phyloP scores from a whole-genome alignment of 495 filamentous ascomycete species.

The Penicillium canariense region DNA sequence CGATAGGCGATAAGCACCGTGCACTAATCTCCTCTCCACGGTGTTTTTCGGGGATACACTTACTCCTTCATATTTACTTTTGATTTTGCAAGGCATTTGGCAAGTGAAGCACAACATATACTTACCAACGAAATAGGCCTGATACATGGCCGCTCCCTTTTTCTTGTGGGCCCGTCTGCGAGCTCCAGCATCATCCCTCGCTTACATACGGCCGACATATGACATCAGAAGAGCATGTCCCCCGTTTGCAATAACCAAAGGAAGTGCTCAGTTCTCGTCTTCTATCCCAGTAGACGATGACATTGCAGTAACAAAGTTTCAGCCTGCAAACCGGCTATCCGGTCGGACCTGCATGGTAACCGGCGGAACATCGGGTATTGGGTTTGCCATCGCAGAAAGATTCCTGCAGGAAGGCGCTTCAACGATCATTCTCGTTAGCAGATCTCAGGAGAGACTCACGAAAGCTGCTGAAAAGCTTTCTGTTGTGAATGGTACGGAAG shows the following conservation, averaged over 20 bases:
- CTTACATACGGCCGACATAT: background rate
- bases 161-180: background rate
- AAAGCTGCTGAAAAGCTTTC: constrained; percentile 27
- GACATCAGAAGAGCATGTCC: background rate
- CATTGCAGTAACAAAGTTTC: background rate
- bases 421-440: constrained; percentile 54
- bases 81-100: too few species aligned
- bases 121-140: background rate
- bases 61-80: too few species aligned
- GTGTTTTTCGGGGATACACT: background rate
- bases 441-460: constrained; percentile 40
- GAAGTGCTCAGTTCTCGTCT: constrained; percentile 11
- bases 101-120: too few species aligned
- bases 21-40: background rate
- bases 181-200: background rate
- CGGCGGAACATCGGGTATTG: constrained; percentile 63
- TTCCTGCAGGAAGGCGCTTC: constrained; percentile 63
- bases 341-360: constrained; percentile 57
- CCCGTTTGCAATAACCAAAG: background rate
- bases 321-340: constrained; percentile 28
- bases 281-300: constrained; percentile 2
- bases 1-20: constrained; percentile 15
- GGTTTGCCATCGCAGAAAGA: constrained; percentile 62
- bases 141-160: background rate
- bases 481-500: background rate